phyloP scores from a whole-genome alignment of 345 rosid species.

The Hypericum androsaemum region DNA sequence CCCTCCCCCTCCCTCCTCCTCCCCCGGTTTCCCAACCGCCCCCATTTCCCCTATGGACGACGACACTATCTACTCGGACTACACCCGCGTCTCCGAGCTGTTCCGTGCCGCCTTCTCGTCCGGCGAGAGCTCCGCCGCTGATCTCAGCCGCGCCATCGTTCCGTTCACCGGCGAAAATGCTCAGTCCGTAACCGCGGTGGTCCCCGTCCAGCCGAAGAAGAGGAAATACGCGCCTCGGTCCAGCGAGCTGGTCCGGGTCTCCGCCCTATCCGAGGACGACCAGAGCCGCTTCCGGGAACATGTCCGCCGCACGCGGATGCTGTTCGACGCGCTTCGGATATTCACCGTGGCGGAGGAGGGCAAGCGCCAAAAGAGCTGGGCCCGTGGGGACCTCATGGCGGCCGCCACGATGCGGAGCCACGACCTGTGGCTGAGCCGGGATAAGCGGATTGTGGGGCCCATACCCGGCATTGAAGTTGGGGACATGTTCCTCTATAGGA shows the following conservation, averaged over 20 bases:
- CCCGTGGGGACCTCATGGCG: conserved; percentile 25
- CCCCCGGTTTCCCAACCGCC: neutral
- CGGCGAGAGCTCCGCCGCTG: conserved; percentile 28
- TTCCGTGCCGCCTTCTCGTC: conserved; percentile 49
- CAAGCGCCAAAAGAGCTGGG: conserved; percentile 9
- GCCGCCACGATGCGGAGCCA: conserved; percentile 43
- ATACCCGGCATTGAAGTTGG: conserved; percentile 74
- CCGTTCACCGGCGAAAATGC: too few species aligned
- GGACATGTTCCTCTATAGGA: conserved; percentile 64
- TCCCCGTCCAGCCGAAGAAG: conserved; percentile 25
- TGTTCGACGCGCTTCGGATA: conserved; percentile 54
- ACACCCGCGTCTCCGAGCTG: conserved; percentile 38
- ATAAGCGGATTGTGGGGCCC: conserved; percentile 74
- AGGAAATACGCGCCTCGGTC: conserved; percentile 33
- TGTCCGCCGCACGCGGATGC: conserved; percentile 53
- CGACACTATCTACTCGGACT: conserved; percentile 40
- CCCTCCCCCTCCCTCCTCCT: conserved; percentile 22
- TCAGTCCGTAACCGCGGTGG: conserved; percentile 27
- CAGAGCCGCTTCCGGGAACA: conserved; percentile 45
- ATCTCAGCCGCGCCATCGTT: conserved; percentile 26
- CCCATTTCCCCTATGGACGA: conserved; percentile 14
- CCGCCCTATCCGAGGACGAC: conserved; percentile 48
- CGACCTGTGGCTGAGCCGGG: conserved; percentile 64
- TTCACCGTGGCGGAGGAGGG: conserved; percentile 37
- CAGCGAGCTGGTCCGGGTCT: conserved; percentile 67